Evolutionary conservation across 257 asterid genomes (phyloP).

Genomic region (Plantago elongata): DNA sequence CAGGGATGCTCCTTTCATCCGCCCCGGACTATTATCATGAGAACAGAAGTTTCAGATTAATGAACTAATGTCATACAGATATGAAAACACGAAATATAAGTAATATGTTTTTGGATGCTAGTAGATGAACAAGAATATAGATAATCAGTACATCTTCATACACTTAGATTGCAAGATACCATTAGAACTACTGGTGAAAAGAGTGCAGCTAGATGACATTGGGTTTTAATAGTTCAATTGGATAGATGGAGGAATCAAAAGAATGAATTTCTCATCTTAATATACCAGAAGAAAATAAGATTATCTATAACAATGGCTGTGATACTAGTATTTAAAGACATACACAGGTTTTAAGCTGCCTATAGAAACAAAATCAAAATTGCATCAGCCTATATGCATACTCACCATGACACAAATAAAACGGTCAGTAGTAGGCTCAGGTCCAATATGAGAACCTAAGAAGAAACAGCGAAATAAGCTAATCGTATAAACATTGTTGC

Average conservation of each 20-base stretch:
- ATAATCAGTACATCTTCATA: background rate
- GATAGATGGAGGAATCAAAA: too few relatives aligned
- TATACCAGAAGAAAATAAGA: background rate
- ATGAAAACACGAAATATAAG: background rate
- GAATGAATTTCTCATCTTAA: background rate
- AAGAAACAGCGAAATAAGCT: slow-evolving; percentile 17
- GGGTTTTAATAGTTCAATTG: background rate
- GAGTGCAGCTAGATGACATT: background rate
- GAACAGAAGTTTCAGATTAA: slow-evolving; percentile 8
- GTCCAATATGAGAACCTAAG: slow-evolving; percentile 97
- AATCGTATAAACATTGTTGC: background rate
- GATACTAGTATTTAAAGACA: background rate
- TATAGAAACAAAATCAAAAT: slow-evolving; percentile 2
- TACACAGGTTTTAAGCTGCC: background rate
- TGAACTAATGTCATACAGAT: slow-evolving; percentile 1
- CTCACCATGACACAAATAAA: slow-evolving; percentile 89
- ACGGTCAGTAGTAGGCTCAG: slow-evolving; percentile 96
- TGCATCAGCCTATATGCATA: background rate
- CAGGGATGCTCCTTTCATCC: slow-evolving; percentile 94
- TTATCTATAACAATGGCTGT: background rate
- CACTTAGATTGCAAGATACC: slow-evolving; percentile 2
- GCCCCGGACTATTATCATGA: slow-evolving; percentile 68
- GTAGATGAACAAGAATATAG: background rate
- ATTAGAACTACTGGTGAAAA: background rate
- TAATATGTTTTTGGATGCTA: background rate